Percentiles rank a stretch among this genome's conserved stretches.
These are phyloP conservation scores for Notholithocarpus densiflorus DNA, from an alignment of 306 rosid species.

Conservation along the genomic window DNA sequence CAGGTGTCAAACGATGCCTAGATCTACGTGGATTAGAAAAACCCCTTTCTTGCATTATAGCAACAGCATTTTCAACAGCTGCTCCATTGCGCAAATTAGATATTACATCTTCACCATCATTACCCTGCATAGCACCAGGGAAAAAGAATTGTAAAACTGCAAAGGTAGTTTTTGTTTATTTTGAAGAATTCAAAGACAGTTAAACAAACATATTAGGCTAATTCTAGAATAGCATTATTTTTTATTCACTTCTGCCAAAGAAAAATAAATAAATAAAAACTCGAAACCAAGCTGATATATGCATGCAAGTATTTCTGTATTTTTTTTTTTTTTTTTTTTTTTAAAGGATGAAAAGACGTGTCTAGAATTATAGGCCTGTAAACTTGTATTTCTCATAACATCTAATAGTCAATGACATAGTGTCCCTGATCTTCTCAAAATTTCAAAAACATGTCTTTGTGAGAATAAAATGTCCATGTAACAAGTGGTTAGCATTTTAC, in stretches of 20 bases:
- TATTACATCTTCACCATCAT: slow-evolving; percentile 51
- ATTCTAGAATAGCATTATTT: not conserved
- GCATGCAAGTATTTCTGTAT: not conserved
- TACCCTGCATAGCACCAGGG: slow-evolving; percentile 47
- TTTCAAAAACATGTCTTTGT: not conserved
- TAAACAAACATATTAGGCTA: not conserved
- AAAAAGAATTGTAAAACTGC: not conserved
- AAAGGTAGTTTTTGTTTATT: not conserved
- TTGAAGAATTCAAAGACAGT: not conserved
- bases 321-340: not conserved
- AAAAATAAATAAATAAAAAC: not conserved
- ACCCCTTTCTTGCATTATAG: slow-evolving; percentile 69
- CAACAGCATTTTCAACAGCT: slow-evolving; percentile 66
- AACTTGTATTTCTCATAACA: not conserved
- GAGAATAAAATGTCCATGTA: not conserved
- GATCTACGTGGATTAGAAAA: slow-evolving; percentile 56
- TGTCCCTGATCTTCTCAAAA: not conserved
- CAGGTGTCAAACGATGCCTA: slow-evolving; percentile 73
- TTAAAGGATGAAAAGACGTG: too few species aligned
- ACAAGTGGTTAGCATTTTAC: not conserved
- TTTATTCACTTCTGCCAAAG: not conserved
- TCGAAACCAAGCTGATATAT: not conserved
- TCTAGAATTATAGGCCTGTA: not conserved
- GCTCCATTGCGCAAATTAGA: slow-evolving; percentile 69
- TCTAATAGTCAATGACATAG: not conserved